A percentile compares a stretch with the other conserved stretches of the same genome.
Evolutionary conservation across 495 filamentous ascomycete genomes (phyloP).

Genomic region (Astrothelium macrocarpum): DNA sequence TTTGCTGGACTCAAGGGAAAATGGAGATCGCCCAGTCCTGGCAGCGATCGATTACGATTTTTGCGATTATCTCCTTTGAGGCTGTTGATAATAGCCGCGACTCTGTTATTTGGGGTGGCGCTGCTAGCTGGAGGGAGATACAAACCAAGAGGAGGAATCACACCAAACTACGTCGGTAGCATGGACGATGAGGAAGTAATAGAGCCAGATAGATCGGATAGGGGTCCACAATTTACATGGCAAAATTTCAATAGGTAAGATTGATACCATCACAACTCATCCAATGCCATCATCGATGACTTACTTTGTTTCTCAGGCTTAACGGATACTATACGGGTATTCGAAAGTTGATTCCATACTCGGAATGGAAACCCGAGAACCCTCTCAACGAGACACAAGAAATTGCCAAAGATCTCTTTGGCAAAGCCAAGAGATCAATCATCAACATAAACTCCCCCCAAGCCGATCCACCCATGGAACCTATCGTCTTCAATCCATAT

Average conservation of each 20-base stretch:
- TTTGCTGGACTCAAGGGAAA: conserved; percentile 22
- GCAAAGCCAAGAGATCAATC: neutral
- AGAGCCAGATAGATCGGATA: neutral
- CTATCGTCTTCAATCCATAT: conserved; percentile 32
- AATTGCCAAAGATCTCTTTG: conserved; percentile 5
- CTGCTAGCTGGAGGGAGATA: conserved; percentile 26
- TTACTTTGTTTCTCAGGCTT: neutral
- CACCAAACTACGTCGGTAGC: neutral
- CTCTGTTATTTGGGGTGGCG: conserved; percentile 17
- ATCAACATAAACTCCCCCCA: neutral
- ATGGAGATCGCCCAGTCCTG: conserved; percentile 20
- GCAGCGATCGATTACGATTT: conserved; percentile 20
- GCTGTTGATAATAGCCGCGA: conserved; percentile 15
- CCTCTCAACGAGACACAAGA: conserved; percentile 12
- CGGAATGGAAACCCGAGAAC: conserved; percentile 28
- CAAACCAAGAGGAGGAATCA: conserved; percentile 1
- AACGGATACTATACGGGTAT: conserved; percentile 33
- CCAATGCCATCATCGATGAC: neutral
- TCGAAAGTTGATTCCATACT: conserved; percentile 23
- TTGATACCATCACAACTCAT: neutral
- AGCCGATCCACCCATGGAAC: conserved; percentile 26
- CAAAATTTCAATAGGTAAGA: conserved; percentile 26
- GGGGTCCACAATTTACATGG: conserved; percentile 25
- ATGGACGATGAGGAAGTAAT: neutral
- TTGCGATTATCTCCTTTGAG: conserved; percentile 21